Base-by-base conservation (phyloP, 208 protist species). In the Leishmania tropica region DNA sequence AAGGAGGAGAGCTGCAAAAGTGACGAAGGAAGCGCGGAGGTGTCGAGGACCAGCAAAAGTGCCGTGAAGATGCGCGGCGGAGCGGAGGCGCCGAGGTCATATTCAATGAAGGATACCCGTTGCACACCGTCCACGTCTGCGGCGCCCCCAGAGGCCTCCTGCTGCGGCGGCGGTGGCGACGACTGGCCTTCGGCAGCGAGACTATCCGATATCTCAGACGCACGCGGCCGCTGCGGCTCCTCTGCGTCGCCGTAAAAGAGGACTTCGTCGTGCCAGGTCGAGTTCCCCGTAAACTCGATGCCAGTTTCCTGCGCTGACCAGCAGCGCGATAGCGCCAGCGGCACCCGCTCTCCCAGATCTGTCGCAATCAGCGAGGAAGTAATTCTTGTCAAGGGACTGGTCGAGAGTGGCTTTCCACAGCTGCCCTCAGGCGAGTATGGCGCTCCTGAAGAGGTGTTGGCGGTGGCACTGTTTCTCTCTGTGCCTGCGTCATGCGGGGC, bases 41-140 rank as follows among this genome's bases (percentile, higher is more conserved):
- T 88, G 85, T 95, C 87, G 17, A 96, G 83, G 8, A 95, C 74
- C 35, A 94, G 60, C 60, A 94, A 74, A 15, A 96, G 71, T 24
- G 80, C 89, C 21, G 84, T 79, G 83, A 95, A 95, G 35, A 82
- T 51, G 62, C 83, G 76, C 74, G 83, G 84, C 31, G 80, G 74
- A 17, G 75, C 11, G 5, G 48, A 67, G 31, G 42, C 4, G 24
- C 90, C 90, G 54, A 93, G 83, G 45, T 92, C 86, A 35, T 88
- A 86, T 48, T 86, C 80, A 13, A 93, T 84, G 48, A 65, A 86
- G 42, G 56, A 42, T 1, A 60, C 56, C 7, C 21, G 74, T 7
- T 5, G 21, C 15, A 21, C 15, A 15, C 31, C 54, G 3, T 71
- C 53, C 28, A 37, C 77, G 0, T 65, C 53, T 15, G 37, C 21